A percentile compares a stretch with the other conserved stretches of the same genome.
phyloP scores from a whole-genome alignment of 306 rosid species.

The Herpetospermum pedunculosum region DNA sequence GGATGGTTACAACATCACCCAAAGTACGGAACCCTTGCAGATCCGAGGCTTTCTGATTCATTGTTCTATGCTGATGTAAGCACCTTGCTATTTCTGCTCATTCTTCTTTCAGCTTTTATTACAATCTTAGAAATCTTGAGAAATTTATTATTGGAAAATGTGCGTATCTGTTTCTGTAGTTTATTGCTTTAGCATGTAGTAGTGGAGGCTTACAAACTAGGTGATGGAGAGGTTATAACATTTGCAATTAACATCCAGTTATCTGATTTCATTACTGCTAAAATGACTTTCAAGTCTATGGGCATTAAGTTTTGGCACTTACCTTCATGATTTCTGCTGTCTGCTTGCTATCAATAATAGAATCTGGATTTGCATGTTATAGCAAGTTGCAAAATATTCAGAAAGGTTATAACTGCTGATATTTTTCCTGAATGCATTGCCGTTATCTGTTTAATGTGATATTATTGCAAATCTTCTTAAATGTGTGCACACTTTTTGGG shows the following conservation, averaged over 20 bases:
- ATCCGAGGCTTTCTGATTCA: slow-evolving; percentile 63
- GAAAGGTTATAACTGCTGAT: not conserved
- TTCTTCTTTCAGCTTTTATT: not conserved
- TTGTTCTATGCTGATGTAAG: slow-evolving; percentile 87
- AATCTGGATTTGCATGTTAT: not conserved
- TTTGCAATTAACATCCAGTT: not conserved
- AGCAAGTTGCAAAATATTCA: not conserved
- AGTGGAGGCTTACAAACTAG: not conserved
- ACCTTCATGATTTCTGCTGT: not conserved
- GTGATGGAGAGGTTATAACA: not conserved
- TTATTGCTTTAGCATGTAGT: not conserved
- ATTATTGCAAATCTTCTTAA: not conserved
- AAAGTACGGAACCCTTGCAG: slow-evolving; percentile 69
- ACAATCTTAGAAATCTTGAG: not conserved
- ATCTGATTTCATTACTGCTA: not conserved
- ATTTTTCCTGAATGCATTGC: not conserved
- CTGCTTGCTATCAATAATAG: not conserved
- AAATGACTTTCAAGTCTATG: not conserved
- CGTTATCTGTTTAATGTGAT: not conserved
- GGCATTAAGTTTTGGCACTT: not conserved
- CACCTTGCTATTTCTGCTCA: slow-evolving; percentile 12
- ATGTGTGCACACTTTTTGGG: not conserved
- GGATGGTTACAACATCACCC: slow-evolving; percentile 89
- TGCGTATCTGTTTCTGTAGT: not conserved
- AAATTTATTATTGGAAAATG: not conserved